A percentile compares a stretch with the other conserved stretches of the same genome.
phyloP scores from a whole-genome alignment of 129 eudicot species.

The Pulicaria dysenterica region DNA sequence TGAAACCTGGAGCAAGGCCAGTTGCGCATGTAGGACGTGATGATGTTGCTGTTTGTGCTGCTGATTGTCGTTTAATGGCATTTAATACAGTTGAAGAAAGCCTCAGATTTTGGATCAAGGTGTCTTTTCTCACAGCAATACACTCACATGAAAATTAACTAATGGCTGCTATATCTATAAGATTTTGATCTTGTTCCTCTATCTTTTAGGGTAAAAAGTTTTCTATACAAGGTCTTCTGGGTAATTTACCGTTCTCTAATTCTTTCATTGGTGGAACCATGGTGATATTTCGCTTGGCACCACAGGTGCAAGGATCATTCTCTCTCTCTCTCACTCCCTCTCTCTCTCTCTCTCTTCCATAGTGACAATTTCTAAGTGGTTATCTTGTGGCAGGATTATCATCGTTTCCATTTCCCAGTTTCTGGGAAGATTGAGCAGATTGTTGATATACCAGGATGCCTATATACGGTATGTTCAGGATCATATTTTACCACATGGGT shows the following conservation, averaged over 20 bases:
- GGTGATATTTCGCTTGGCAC: slow-evolving; percentile 97
- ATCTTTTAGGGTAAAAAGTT: slow-evolving; percentile 77
- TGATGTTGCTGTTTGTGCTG: slow-evolving; percentile 93
- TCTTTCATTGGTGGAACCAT: slow-evolving; percentile 71
- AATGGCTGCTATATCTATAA: not conserved
- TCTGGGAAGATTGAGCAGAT: slow-evolving; percentile 81
- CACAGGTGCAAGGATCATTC: slow-evolving; percentile 59
- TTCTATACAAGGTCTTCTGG: slow-evolving; percentile 83
- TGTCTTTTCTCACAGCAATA: slow-evolving; percentile 23
- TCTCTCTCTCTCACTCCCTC: not conserved
- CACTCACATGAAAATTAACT: not conserved
- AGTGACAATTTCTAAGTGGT: not conserved
- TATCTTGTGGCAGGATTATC: slow-evolving; percentile 81
- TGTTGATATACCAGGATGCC: slow-evolving; percentile 83
- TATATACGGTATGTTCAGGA: slow-evolving; percentile 70
- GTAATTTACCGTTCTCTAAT: slow-evolving; percentile 51
- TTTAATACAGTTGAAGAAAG: slow-evolving; percentile 66
- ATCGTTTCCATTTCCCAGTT: slow-evolving; percentile 93
- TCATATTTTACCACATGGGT: not conserved
- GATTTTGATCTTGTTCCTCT: slow-evolving; percentile 16
- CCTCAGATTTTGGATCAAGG: slow-evolving; percentile 95
- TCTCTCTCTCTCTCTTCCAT: not conserved
- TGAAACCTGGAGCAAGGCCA: slow-evolving; percentile 86
- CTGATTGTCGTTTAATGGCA: slow-evolving; percentile 93
- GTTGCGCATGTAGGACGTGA: slow-evolving; percentile 62